A percentile compares a stretch with the other conserved stretches of the same genome.
Evolutionary conservation across 352 stramenopile species (phyloP).

Genomic region (Pythium dissimile): DNA sequence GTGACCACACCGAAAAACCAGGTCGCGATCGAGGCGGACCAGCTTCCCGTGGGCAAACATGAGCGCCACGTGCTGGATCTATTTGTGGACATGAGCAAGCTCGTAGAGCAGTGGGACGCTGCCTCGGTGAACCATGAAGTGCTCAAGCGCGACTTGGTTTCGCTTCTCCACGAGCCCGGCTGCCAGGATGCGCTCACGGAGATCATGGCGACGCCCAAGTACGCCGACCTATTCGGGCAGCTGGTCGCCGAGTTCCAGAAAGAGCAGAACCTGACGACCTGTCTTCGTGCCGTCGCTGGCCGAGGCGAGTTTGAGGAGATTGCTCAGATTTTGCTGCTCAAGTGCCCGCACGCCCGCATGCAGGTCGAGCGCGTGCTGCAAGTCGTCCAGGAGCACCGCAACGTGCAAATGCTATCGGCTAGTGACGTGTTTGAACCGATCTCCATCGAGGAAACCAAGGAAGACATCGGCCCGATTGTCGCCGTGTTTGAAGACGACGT

Average conservation of each 20-base stretch:
- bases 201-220: constrained; percentile 72
- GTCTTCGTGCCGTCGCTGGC: constrained; percentile 45
- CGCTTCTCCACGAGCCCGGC: constrained; percentile 66
- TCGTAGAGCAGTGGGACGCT: constrained; percentile 72
- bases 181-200: constrained; percentile 71
- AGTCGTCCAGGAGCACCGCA: constrained; percentile 65
- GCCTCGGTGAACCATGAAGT: constrained; percentile 41
- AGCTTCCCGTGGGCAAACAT: constrained; percentile 46
- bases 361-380: constrained; percentile 75
- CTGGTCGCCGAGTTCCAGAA: constrained; percentile 64
- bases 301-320: constrained; percentile 64
- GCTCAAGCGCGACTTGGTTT: constrained; percentile 72
- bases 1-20: constrained; percentile 33
- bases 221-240: constrained; percentile 54
- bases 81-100: constrained; percentile 73
- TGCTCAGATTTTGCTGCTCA: constrained; percentile 67
- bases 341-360: constrained; percentile 65
- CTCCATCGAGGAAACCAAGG: constrained; percentile 62
- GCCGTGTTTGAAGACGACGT: constrained; percentile 87
- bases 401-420: constrained; percentile 58
- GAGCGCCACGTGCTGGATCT: constrained; percentile 65
- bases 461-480: constrained; percentile 61
- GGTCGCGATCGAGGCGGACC: constrained; percentile 24
- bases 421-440: constrained; percentile 78
- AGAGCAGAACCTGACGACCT: constrained; percentile 46